A percentile compares a stretch with the other conserved stretches of the same genome.
Evolutionary conservation across 1,139 yeast species (phyloP).

Genomic region (Nematodospora anomalae): DNA sequence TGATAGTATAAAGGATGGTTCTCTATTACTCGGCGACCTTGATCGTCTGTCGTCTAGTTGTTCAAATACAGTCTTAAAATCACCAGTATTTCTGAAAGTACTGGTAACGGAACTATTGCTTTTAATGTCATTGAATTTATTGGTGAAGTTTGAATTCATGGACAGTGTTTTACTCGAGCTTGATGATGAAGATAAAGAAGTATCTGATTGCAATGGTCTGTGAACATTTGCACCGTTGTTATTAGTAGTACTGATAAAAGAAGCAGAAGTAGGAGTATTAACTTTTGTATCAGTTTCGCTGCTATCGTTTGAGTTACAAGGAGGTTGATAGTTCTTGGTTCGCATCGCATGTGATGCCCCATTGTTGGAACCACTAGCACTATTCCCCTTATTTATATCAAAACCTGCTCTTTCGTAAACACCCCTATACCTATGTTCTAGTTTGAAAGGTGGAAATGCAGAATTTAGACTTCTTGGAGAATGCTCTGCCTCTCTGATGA

Average conservation of each 20-base stretch:
- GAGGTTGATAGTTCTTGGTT: background rate
- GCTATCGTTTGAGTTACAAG: background rate
- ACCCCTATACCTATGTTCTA: slow-evolving; percentile 54
- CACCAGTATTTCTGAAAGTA: slow-evolving; percentile 9
- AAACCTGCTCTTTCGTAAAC: slow-evolving; percentile 70
- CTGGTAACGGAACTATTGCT: slow-evolving; percentile 9
- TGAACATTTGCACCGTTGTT: background rate
- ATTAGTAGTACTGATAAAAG: background rate
- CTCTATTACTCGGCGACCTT: background rate
- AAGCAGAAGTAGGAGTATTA: background rate
- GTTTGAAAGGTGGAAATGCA: slow-evolving; percentile 62
- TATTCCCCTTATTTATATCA: slow-evolving; percentile 41
- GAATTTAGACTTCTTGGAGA: slow-evolving; percentile 37
- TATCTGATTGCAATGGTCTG: background rate
- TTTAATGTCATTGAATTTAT: slow-evolving; percentile 3
- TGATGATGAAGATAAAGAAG: slow-evolving; percentile 7
- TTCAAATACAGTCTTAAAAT: slow-evolving; percentile 4
- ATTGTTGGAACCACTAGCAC: background rate
- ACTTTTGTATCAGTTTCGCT: background rate
- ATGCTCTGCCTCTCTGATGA: slow-evolving; percentile 27
- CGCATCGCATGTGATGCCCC: background rate
- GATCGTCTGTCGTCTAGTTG: background rate
- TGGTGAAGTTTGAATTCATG: slow-evolving; percentile 10
- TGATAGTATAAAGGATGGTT: background rate
- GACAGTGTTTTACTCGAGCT: slow-evolving; percentile 12